phyloP scores from a whole-genome alignment of 352 stramenopile genomes.

The Globisporangium emineosum region DNA sequence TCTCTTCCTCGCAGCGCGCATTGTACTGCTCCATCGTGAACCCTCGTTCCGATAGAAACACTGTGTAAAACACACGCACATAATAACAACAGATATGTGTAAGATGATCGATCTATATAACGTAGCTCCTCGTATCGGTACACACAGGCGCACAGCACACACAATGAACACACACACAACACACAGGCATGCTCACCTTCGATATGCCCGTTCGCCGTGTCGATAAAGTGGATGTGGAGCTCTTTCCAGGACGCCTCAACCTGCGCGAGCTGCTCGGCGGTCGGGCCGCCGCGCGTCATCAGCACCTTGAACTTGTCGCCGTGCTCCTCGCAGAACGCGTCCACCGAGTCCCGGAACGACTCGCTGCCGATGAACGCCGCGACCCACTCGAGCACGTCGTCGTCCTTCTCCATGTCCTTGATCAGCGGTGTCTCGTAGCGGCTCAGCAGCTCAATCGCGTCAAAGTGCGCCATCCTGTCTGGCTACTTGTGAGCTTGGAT shows the following conservation, averaged over 20 bases:
- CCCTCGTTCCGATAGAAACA: constrained; percentile 47
- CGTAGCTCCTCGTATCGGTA: background rate
- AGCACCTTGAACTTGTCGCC: constrained; percentile 62
- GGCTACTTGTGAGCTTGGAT: background rate
- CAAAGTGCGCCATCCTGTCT: constrained; percentile 41
- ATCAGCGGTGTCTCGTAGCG: constrained; percentile 79
- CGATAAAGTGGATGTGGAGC: constrained; percentile 67
- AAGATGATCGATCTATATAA: background rate
- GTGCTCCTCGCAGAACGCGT: constrained; percentile 61
- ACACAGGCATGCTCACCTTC: constrained; percentile 26
- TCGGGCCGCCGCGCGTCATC: constrained; percentile 57
- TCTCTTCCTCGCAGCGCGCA: constrained; percentile 66
- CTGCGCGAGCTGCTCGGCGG: constrained; percentile 50
- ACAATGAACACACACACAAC: background rate
- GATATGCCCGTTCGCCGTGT: constrained; percentile 63
- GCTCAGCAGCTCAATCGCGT: constrained; percentile 75
- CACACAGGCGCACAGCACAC: background rate
- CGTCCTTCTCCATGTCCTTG: constrained; percentile 77
- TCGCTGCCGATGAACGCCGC: constrained; percentile 71
- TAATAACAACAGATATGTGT: background rate
- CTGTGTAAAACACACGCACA: constrained; percentile 11
- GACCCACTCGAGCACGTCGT: constrained; percentile 83
- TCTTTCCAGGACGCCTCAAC: constrained; percentile 67
- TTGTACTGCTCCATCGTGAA: constrained; percentile 79
- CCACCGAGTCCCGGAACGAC: constrained; percentile 56